Evolutionary conservation across 345 rosid species (phyloP).

Genomic region (Bretschneidera sinensis): DNA sequence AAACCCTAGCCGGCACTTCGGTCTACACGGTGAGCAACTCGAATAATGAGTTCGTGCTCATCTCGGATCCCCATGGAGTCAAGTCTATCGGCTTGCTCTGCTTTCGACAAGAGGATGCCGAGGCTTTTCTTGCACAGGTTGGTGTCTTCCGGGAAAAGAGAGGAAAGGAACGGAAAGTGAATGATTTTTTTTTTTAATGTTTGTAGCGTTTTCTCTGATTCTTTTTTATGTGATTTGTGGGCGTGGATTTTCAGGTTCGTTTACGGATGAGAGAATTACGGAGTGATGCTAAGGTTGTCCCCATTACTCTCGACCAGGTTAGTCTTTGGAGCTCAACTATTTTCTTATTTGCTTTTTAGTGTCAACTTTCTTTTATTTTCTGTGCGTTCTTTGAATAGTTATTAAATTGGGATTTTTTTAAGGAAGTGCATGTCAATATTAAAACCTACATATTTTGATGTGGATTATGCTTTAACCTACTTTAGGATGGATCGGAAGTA

Average conservation of each 20-base stretch:
- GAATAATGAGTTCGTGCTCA: slow-evolving; percentile 84
- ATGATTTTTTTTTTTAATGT: neutral
- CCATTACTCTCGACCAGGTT: slow-evolving; percentile 92
- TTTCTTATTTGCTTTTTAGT: neutral
- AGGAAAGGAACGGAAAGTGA: neutral
- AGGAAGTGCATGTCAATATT: no score
- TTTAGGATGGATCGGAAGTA: no score
- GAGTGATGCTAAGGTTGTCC: slow-evolving; percentile 73
- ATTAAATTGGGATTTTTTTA: no score
- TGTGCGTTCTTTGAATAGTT: no score
- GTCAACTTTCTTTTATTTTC: no score
- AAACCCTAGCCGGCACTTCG: slow-evolving; percentile 64
- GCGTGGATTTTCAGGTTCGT: slow-evolving; percentile 46
- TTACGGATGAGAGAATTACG: slow-evolving; percentile 69
- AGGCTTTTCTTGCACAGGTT: slow-evolving; percentile 87
- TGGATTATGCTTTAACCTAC: no score
- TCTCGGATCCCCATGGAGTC: slow-evolving; percentile 81
- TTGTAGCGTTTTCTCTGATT: no score
- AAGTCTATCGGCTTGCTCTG: slow-evolving; percentile 91
- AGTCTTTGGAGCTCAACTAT: neutral
- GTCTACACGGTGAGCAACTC: slow-evolving; percentile 90
- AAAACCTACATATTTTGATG: no score
- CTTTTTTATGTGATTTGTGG: no score
- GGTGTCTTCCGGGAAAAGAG: neutral
- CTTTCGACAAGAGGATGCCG: slow-evolving; percentile 92